phyloP scores from a whole-genome alignment of 306 rosid species.

The Malus sylvestris region DNA sequence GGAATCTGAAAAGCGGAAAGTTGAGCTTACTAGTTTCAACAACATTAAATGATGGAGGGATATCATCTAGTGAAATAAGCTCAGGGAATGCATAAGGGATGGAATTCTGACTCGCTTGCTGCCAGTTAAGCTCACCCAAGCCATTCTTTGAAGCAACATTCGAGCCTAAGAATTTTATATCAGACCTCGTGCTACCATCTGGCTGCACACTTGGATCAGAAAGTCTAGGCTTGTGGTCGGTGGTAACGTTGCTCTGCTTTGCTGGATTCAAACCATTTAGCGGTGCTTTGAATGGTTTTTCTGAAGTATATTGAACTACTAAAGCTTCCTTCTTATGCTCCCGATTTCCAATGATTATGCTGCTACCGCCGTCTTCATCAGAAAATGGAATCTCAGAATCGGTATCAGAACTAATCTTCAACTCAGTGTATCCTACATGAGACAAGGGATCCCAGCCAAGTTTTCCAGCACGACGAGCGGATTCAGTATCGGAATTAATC shows the following conservation, averaged over 20 bases:
- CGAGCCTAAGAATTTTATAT: constrained; percentile 16
- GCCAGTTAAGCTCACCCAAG: constrained; percentile 26
- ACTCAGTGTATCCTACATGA: constrained; percentile 43
- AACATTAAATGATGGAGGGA: constrained; percentile 21
- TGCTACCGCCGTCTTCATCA: constrained; percentile 41
- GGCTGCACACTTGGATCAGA: constrained; percentile 33
- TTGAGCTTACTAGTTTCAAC: constrained; percentile 19
- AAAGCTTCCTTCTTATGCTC: constrained; percentile 25
- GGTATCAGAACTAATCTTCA: constrained; percentile 58
- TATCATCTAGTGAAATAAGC: constrained; percentile 37
- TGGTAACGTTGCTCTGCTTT: constrained; percentile 17
- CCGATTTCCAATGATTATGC: constrained; percentile 21
- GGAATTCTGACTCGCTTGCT: constrained; percentile 25
- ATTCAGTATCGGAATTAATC: constrained; percentile 59
- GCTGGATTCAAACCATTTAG: constrained; percentile 18
- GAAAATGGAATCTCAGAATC: constrained; percentile 57
- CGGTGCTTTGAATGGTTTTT: constrained; percentile 17
- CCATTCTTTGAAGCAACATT: constrained; percentile 17
- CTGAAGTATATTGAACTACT: constrained; percentile 17
- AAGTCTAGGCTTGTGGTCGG: constrained; percentile 24
- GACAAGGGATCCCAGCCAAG: constrained; percentile 25
- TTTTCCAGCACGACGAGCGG: constrained; percentile 26
- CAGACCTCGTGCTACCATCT: constrained; percentile 22
- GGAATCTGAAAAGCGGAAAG: constrained; percentile 17
- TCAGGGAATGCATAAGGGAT: constrained; percentile 32